Evolutionary conservation across 2,329 filamentous ascomycete genomes (phyloP), one percentile per base, ranked within the genome.

Genomic region (Penicillium rolfsii): DNA sequence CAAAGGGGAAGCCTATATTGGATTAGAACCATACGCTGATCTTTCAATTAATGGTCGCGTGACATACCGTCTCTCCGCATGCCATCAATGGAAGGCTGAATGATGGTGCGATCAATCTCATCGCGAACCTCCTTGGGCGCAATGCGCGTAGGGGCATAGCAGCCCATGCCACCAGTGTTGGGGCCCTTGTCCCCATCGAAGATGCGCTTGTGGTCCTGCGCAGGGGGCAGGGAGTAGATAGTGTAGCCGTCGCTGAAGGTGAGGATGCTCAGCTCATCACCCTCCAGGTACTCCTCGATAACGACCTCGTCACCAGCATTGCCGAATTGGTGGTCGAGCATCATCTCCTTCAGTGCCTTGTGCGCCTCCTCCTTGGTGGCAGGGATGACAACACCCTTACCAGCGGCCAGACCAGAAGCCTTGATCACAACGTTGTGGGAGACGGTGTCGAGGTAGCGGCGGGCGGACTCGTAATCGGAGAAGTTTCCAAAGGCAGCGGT

Each of bases 131-230:
- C 86, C 55, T 87, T 85, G 0, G 89, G 90, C 33, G 89, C 88
- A 70, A 93, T 89, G 65, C 87, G 90, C 1, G 93, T 96, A n/a
- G 91, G 91, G 16, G 93, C 93, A 77, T 98, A 98, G 74, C 93
- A 97, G 55, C 95, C 95, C 95, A 98, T 98, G 43, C 95, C 95
- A 61, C 94, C 95, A 2, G 95, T 98, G 80, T 98, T 98, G 40
- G 93, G 91, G 1, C 95, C 95, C 53, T 86, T 84, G 74, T 98
- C 94, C 57, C 91, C 91, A 71, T 99, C 95, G 56, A 90, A 91
- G 66, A 96, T 93, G 64, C 93, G 87, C 84, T 99, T 98, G 82
- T 99, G 95, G 76, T 98, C 95, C 77, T 99, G 95, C 1, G 94
- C 94, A 0, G 95, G 89, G 5, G 94, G 94, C 9, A 98, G 83